Evolutionary conservation across 331 rosid species (phyloP), one percentile per base, ranked within the genome.

Genomic region (Malus hybrid): DNA sequence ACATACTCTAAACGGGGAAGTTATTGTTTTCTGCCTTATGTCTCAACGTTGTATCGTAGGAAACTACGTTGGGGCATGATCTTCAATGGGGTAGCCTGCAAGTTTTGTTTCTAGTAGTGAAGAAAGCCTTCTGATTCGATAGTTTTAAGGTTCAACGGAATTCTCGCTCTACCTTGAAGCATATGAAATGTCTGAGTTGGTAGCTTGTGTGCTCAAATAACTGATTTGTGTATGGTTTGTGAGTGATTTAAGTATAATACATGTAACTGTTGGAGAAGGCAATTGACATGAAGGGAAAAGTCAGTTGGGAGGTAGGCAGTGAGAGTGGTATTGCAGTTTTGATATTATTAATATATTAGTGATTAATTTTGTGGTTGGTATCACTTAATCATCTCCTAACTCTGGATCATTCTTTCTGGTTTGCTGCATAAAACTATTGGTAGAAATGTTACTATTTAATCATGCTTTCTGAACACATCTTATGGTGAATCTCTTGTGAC

Each of bases 301-400:
- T 87, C 80, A 75, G 93, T 77, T 81, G 31, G 74, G 84, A 82
- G 66, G 76, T 85, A 84, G 96, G 90, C 87, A 67, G 73, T 39
- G 68, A 67, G 57, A 74, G 54, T 66, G 64, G 54, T 69, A 10
- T 65, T 61, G 10, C 27, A 69, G 56, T 36, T 74, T 28, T 42
- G 7, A 60, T 73, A 79, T 80, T 72, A 34, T 44, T 79, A 81
- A 16, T 73, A 78, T 72, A 34, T 44, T 79, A 81, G 19, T 73
- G 50, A 59, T 46, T 77, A 62, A 67, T 54, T 59, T 18, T 59
- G 66, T 73, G 80, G 88, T 87, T 77, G 90, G 90, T 73, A 63
- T 71, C 80, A 88, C 96, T 90, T 87, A 85, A 82, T 81, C 79
- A 67, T 81, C 79, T 87, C 91, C 93, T 88, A 90, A 82, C 67